phyloP scores from a whole-genome alignment of 2,329 filamentous ascomycete genomes.

The Elsinoe fawcettii region DNA sequence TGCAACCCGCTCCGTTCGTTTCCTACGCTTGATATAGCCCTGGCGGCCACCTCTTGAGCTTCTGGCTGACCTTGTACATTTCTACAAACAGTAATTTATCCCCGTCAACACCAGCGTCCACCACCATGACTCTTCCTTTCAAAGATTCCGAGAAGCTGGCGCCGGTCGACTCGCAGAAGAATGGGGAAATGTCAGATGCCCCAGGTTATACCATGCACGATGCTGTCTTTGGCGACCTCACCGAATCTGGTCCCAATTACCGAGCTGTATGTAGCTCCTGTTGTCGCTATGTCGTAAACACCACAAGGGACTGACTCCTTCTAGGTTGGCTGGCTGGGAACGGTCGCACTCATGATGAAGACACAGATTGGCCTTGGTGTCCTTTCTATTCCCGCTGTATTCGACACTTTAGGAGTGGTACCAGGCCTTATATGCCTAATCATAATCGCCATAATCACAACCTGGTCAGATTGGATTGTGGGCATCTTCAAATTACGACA shows the following conservation, averaged over 20 bases:
- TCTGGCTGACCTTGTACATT: no score
- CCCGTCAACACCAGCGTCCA: neutral
- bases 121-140: neutral
- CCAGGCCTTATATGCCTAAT: conserved; percentile 42
- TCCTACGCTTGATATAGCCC: no score
- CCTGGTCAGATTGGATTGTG: conserved; percentile 44
- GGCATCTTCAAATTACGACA: conserved; percentile 49
- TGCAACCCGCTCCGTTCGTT: no score
- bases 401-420: conserved; percentile 41
- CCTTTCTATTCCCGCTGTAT: conserved; percentile 43
- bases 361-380: conserved; percentile 41
- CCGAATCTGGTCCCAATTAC: conserved; percentile 28
- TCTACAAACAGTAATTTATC: neutral
- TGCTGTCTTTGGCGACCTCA: conserved; percentile 33
- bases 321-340: conserved; percentile 39
- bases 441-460: conserved; percentile 37
- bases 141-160: neutral
- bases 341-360: conserved; percentile 40
- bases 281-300: no score
- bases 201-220: conserved; percentile 18
- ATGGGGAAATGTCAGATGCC: neutral
- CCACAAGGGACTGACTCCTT: neutral
- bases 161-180: neutral
- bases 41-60: no score
- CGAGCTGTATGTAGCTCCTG: conserved; percentile 21